A percentile compares a stretch with the other conserved stretches of the same genome.
These are phyloP conservation scores for Echria macrotheca DNA, from an alignment of 495 filamentous ascomycete species.

Conservation along the genomic window DNA sequence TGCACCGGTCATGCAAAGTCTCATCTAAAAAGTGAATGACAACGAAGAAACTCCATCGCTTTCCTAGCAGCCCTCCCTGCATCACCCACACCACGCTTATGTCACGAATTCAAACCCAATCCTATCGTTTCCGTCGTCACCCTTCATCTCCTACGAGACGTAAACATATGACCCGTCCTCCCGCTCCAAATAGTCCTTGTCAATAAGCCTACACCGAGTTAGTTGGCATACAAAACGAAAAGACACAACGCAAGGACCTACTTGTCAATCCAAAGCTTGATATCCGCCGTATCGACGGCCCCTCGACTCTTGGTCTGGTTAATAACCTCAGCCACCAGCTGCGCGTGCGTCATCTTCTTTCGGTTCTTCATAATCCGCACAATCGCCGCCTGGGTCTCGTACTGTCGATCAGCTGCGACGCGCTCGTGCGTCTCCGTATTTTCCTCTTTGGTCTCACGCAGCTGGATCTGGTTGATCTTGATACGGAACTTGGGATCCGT, in stretches of 20 bases:
- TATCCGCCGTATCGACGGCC: conserved; percentile 73
- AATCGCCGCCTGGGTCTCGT: conserved; percentile 94
- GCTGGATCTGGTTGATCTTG: conserved; percentile 98
- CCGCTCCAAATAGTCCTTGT: conserved; percentile 74
- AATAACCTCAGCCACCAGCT: conserved; percentile 82
- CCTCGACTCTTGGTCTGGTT: conserved; percentile 80
- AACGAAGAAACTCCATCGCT: no score
- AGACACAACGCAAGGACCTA: no score
- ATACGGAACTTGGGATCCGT: conserved; percentile 77
- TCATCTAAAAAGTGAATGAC: no score
- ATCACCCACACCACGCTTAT: no score
- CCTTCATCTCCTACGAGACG: no score
- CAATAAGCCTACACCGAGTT: conserved; percentile 44
- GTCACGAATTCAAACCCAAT: no score
- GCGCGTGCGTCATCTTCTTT: conserved; percentile 76
- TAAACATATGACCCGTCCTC: conserved; percentile 74
- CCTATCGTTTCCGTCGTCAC: no score
- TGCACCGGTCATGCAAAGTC: no score
- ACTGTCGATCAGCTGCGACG: conserved; percentile 82
- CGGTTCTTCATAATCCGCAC: conserved; percentile 95
- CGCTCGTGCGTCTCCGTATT: conserved; percentile 89
- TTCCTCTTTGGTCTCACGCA: conserved; percentile 84
- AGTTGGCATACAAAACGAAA: no score
- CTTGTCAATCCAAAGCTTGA: conserved; percentile 97
- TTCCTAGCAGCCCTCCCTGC: no score